Evolutionary conservation across 352 stramenopile genomes (phyloP), one percentile per base, ranked within the genome.

Genomic region (Saprolegnia diclina): DNA sequence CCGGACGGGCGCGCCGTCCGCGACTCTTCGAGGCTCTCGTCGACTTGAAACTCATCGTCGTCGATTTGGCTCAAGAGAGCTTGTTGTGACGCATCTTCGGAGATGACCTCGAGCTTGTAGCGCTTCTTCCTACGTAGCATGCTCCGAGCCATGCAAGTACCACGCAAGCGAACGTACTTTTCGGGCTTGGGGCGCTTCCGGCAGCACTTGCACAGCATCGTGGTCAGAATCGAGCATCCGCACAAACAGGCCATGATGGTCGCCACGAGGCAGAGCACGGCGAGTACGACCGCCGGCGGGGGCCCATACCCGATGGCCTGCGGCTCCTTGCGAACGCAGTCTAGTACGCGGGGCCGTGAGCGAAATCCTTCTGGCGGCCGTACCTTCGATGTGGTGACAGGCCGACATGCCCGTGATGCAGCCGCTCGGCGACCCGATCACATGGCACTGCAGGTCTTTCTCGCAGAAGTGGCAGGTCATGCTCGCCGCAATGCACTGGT

Each of bases 331-430:
- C 87, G 81, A 71, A 91, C 76, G 67, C 87, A 95, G 57, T 95
- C 86, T 89, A 59, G 50, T 29, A 61, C 22, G 21, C 18, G 35
- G 66, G 26, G 37, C 45, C 16, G 67, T 54, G 48, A 71, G n/a
- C n/a, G n/a, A 65, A 32, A 26, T 29, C 46, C n/a, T 0, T 57
- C 42, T 44, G 55, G 14, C 40, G 18, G 24, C 42, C 63, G 24
- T 54, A 91, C 83, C 83, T 74, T 90, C 77, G 7, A 95, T 79
- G 53, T 93, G 83, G 62, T 94, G 87, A 65, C 87, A 94, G n/a
- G 77, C 77, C 0, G 80, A 86, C 63, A 94, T 85, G 53, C 87
- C 87, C 9, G 74, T 81, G 18, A 85, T 46, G 48, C 87, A 94
- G 35, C 87, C 87, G 38, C 77, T 72, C 0, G 76, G 75, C 11